phyloP scores from a whole-genome alignment of 805 yeast species.

The Candida krabiensis region DNA sequence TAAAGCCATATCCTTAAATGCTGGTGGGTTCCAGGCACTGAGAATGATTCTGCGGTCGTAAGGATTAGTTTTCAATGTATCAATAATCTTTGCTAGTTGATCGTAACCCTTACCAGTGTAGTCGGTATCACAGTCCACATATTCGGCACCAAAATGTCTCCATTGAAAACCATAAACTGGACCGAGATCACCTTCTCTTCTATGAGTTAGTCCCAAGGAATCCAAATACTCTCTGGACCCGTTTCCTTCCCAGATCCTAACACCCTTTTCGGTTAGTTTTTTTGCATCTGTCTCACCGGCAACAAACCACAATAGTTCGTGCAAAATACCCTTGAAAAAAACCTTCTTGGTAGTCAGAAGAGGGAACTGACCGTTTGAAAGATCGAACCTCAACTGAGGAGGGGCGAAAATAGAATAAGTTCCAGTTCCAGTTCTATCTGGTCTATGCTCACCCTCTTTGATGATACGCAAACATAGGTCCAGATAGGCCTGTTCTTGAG shows the following conservation, averaged over 20 bases:
- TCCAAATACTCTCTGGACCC: slow-evolving; percentile 92
- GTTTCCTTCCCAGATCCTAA: slow-evolving; percentile 99
- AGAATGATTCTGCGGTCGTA: slow-evolving; percentile 91
- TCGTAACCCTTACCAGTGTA: slow-evolving; percentile 88
- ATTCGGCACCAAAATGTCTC: slow-evolving; percentile 98
- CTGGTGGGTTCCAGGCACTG: slow-evolving; percentile 99
- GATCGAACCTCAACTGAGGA: slow-evolving; percentile 84
- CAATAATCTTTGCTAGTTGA: slow-evolving; percentile 78
- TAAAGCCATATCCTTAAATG: slow-evolving; percentile 88
- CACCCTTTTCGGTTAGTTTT: slow-evolving; percentile 73
- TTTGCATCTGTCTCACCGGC: slow-evolving; percentile 89
- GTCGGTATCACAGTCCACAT: slow-evolving; percentile 81
- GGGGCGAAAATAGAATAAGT: slow-evolving; percentile 91
- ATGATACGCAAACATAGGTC: slow-evolving; percentile 78
- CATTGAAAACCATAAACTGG: slow-evolving; percentile 99
- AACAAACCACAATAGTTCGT: slow-evolving; percentile 92
- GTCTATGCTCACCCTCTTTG: slow-evolving; percentile 82
- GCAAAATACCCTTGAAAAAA: slow-evolving; percentile 82
- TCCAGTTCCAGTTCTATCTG: slow-evolving; percentile 98
- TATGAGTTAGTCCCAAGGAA: slow-evolving; percentile 70
- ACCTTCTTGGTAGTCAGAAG: slow-evolving; percentile 90
- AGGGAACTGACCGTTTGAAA: slow-evolving; percentile 76
- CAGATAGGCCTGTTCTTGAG: slow-evolving; percentile 82
- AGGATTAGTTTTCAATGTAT: slow-evolving; percentile 82
- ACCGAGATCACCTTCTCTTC: slow-evolving; percentile 93